Percentiles rank a stretch among this genome's conserved stretches.
These are phyloP conservation scores for Auricularia auricula-judae DNA, from an alignment of 768 basidiomycete species.

Conservation along the genomic window DNA sequence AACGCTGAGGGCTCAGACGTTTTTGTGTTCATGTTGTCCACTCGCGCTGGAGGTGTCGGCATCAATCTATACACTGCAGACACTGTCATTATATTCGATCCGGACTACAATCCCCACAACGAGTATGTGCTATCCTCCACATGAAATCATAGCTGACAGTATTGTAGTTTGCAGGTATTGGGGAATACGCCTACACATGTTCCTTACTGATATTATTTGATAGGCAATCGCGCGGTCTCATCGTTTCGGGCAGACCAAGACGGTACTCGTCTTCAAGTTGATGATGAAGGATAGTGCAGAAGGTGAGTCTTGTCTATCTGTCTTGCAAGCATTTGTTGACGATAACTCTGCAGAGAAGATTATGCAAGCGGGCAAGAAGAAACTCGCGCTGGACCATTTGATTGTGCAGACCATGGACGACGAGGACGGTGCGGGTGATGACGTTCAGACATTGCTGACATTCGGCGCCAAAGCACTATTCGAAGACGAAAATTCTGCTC, in stretches of 20 bases:
- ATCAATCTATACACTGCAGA: constrained; percentile 86
- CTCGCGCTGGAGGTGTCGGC: constrained; percentile 88
- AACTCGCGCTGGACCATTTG: constrained; percentile 85
- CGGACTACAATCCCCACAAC: constrained; percentile 98
- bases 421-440: constrained; percentile 58
- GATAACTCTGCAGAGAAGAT: constrained; percentile 57
- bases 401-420: constrained; percentile 96
- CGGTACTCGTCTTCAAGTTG: constrained; percentile 88
- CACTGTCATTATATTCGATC: constrained; percentile 87
- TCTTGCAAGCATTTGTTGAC: too few species aligned
- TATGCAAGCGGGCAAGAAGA: constrained; percentile 88
- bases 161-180: neutral
- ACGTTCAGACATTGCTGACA: constrained; percentile 81
- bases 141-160: neutral
- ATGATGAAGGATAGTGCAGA: constrained; percentile 94
- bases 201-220: neutral
- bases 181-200: too few species aligned
- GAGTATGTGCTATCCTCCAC: constrained; percentile 25
- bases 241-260: constrained; percentile 90
- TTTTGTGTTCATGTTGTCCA: constrained; percentile 86
- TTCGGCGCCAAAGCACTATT: constrained; percentile 84
- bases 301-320: constrained; percentile 30
- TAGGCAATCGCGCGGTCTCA: constrained; percentile 93
- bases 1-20: constrained; percentile 79
- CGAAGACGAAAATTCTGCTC: constrained; percentile 43